Evolutionary conservation across 177 flowering plant genomes (phyloP).

Genomic region (Tripterygium wilfordii): DNA sequence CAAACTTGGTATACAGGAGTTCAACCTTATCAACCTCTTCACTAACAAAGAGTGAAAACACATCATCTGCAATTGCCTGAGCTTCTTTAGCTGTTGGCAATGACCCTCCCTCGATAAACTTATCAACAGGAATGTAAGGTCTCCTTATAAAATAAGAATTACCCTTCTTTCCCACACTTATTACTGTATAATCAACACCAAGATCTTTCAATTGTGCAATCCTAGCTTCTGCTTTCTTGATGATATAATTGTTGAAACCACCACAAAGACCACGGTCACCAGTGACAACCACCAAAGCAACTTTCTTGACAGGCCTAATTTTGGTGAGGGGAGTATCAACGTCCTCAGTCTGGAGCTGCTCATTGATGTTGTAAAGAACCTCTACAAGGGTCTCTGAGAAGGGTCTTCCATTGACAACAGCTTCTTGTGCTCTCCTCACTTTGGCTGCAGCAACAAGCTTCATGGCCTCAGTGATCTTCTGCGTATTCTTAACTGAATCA

Average conservation of each 20-base stretch:
- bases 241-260: slow-evolving; percentile 55
- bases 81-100: slow-evolving; percentile 84
- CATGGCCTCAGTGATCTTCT: slow-evolving; percentile 91
- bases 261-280: slow-evolving; percentile 93
- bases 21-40: slow-evolving; percentile 91
- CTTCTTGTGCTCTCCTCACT: slow-evolving; percentile 87
- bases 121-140: slow-evolving; percentile 59
- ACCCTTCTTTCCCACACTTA: slow-evolving; percentile 83
- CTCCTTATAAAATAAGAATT: slow-evolving; percentile 56
- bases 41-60: slow-evolving; percentile 63
- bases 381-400: slow-evolving; percentile 75
- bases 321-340: slow-evolving; percentile 64
- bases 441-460: slow-evolving; percentile 90
- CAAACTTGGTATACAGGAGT: slow-evolving; percentile 83
- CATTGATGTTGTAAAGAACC: slow-evolving; percentile 66
- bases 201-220: slow-evolving; percentile 54
- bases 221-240: slow-evolving; percentile 72
- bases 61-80: slow-evolving; percentile 80
- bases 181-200: slow-evolving; percentile 50
- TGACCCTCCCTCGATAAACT: slow-evolving; percentile 43
- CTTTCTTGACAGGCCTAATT: slow-evolving; percentile 70
- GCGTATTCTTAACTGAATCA: slow-evolving; percentile 75
- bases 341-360: slow-evolving; percentile 68
- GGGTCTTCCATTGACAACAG: slow-evolving; percentile 78
- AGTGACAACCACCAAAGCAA: slow-evolving; percentile 74